These are phyloP conservation scores for Picea sitchensis DNA, from an alignment of 75 land plant species.

Conservation along the genomic window DNA sequence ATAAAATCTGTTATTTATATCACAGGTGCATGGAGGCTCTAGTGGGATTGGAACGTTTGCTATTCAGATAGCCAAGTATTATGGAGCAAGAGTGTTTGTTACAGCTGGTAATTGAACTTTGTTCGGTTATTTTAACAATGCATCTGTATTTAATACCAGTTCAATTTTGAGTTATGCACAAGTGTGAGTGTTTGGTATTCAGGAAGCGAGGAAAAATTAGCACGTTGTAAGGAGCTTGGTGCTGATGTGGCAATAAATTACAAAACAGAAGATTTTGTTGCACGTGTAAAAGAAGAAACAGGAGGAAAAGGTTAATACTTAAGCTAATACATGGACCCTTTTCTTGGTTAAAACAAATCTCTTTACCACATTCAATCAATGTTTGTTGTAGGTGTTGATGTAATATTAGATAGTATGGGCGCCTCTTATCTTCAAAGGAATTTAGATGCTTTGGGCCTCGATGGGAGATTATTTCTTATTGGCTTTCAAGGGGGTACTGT, in stretches of 20 bases:
- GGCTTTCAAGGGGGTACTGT: constrained; percentile 65
- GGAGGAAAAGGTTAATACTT: constrained; percentile 47
- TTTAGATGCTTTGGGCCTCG: constrained; percentile 65
- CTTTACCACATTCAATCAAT: background rate
- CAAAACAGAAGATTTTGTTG: constrained; percentile 89
- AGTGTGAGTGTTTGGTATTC: constrained; percentile 3
- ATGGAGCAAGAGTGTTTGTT: constrained; percentile 66
- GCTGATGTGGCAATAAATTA: constrained; percentile 95
- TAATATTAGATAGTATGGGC: constrained; percentile 82
- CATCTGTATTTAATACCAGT: background rate
- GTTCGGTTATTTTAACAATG: background rate
- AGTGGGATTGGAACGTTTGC: constrained; percentile 96
- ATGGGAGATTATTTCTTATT: constrained; percentile 91
- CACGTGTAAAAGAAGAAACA: constrained; percentile 75
- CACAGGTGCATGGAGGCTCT: constrained; percentile 87
- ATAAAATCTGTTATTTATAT: constrained; percentile 3
- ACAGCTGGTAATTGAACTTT: constrained; percentile 63
- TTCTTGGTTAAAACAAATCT: background rate
- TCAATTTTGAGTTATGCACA: background rate
- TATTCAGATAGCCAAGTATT: constrained; percentile 78
- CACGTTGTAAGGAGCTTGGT: constrained; percentile 75
- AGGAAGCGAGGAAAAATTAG: constrained; percentile 81
- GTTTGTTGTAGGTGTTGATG: constrained; percentile 77
- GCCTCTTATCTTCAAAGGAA: constrained; percentile 75
- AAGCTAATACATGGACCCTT: background rate